These are phyloP conservation scores for Paramecium biaurelia DNA, from an alignment of 73 alveolate species.

Conservation along the genomic window DNA sequence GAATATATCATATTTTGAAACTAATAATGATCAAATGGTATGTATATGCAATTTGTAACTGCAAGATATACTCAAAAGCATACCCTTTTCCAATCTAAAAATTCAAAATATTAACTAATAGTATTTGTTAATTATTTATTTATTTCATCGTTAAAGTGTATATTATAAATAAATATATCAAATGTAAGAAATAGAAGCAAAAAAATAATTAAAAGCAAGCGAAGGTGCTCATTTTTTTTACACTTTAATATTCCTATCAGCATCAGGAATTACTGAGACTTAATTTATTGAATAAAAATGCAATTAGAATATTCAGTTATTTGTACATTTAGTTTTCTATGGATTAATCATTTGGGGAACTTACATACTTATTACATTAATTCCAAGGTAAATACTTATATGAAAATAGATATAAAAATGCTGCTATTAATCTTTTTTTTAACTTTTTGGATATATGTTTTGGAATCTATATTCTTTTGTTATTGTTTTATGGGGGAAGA, in stretches of 20 bases:
- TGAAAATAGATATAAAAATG: constrained; percentile 36
- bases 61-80: not conserved
- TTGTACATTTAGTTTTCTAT: constrained; percentile 58
- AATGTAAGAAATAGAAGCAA: constrained; percentile 61
- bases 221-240: constrained; percentile 65
- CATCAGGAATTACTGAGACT: constrained; percentile 56
- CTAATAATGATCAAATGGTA: not conserved
- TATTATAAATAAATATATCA: not conserved
- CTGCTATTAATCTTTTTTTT: constrained; percentile 54
- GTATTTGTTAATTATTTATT: not conserved
- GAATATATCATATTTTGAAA: not conserved
- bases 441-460: constrained; percentile 51
- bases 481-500: not conserved
- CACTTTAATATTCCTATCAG: constrained; percentile 51
- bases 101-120: not conserved
- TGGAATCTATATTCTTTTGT: not conserved
- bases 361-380: constrained; percentile 45
- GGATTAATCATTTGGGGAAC: constrained; percentile 62
- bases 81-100: not conserved
- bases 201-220: constrained; percentile 45
- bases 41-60: not conserved
- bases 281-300: constrained; percentile 44
- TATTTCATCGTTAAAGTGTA: not conserved
- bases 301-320: constrained; percentile 23
- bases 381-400: constrained; percentile 23